A percentile compares a stretch with the other conserved stretches of the same genome.
Evolutionary conservation across 768 basidiomycete genomes (phyloP).

Genomic region (Imleria badia): DNA sequence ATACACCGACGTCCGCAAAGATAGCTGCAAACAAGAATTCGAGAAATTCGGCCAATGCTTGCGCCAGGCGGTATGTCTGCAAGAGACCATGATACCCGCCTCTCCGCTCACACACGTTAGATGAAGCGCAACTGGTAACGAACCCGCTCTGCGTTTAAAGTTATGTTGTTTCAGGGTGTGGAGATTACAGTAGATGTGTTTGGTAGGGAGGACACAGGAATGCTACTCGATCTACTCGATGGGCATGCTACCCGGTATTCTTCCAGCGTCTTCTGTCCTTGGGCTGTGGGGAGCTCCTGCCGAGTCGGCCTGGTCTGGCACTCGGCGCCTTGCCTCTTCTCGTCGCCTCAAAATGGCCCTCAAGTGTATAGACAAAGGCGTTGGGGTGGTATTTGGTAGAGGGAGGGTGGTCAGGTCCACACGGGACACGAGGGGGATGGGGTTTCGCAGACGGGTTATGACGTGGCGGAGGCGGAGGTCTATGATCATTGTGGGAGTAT

Average conservation of each 20-base stretch:
- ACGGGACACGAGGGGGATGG: constrained; percentile 40
- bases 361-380: constrained; percentile 47
- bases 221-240: constrained; percentile 21
- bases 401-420: constrained; percentile 44
- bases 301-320: constrained; percentile 22
- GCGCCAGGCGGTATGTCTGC: constrained; percentile 64
- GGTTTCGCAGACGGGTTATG: constrained; percentile 55
- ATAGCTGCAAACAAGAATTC: constrained; percentile 85
- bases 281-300: constrained; percentile 25
- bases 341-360: constrained; percentile 53
- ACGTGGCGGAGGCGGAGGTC: constrained; percentile 60
- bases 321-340: constrained; percentile 40
- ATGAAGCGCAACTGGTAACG: constrained; percentile 58
- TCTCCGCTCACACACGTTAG: constrained; percentile 29
- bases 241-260: constrained; percentile 34
- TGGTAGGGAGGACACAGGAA: constrained; percentile 2
- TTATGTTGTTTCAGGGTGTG: constrained; percentile 8
- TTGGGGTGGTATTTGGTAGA: constrained; percentile 59
- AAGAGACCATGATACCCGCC: not conserved
- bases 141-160: not conserved
- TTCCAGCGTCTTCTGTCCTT: constrained; percentile 40
- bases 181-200: constrained; percentile 21
- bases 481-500: constrained; percentile 49
- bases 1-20: constrained; percentile 82
- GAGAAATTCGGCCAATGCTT: constrained; percentile 81